A percentile compares a stretch with the other conserved stretches of the same genome.
Conservation (phyloP, 2,329 filamentous ascomycete species). For the Colletotrichum sp. region DNA sequence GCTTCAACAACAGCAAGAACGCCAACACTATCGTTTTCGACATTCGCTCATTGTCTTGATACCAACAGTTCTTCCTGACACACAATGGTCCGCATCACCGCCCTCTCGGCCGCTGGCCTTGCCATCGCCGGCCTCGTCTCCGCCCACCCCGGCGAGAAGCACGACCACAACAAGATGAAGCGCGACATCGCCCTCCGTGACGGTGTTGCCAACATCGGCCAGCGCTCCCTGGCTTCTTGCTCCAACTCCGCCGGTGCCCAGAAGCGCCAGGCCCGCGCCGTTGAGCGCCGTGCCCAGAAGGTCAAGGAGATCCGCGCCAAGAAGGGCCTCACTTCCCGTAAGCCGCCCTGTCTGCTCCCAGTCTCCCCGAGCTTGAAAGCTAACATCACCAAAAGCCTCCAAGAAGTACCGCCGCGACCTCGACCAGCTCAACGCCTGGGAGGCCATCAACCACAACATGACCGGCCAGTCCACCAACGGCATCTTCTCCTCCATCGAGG, state of each 20-base stretch:
- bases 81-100: constrained; percentile 8
- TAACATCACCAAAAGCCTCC: constrained; percentile 29
- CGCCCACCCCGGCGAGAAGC: constrained; percentile 37
- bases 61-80: background rate
- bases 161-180: constrained; percentile 32
- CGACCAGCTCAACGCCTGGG: constrained; percentile 35
- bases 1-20: background rate
- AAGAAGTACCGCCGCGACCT: constrained; percentile 37
- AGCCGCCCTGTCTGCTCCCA: background rate
- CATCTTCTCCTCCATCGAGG: constrained; percentile 36
- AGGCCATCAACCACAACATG: constrained; percentile 38
- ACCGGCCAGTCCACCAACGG: constrained; percentile 29
- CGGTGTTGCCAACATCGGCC: constrained; percentile 31
- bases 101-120: constrained; percentile 8
- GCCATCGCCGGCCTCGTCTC: constrained; percentile 27
- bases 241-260: constrained; percentile 41
- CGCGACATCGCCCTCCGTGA: constrained; percentile 38
- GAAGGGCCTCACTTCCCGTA: constrained; percentile 17
- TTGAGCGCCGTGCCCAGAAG: constrained; percentile 43
- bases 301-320: constrained; percentile 43
- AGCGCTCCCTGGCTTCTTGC: constrained; percentile 44
- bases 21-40: background rate
- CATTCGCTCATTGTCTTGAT: background rate
- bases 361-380: background rate
- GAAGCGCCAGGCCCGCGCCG: constrained; percentile 42